Evolutionary conservation across 2,329 filamentous ascomycete species (phyloP).

Genomic region (Colletotrichum ledebouriae): DNA sequence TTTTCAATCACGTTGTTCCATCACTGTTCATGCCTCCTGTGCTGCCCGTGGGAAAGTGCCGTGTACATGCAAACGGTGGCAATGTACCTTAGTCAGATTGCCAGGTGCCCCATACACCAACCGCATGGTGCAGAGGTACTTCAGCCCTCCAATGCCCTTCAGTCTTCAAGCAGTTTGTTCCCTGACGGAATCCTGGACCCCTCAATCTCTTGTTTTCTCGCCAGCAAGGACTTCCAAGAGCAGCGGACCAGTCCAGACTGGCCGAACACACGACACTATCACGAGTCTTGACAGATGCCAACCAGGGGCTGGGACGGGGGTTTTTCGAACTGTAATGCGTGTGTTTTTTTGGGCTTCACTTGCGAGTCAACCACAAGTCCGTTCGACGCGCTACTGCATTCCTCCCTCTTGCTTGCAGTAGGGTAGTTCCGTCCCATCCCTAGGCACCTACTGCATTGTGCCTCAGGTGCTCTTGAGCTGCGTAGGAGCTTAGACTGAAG

Average conservation of each 20-base stretch:
- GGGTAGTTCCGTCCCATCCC: conserved; percentile 19
- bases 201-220: conserved; percentile 41
- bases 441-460: neutral
- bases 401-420: conserved; percentile 31
- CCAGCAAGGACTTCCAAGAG: conserved; percentile 15
- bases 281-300: conserved; percentile 35
- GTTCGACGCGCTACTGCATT: conserved; percentile 21
- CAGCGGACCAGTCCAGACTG: conserved; percentile 36
- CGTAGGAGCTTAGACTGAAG: neutral
- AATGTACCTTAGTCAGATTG: conserved; percentile 2
- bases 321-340: neutral
- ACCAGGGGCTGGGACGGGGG: conserved; percentile 26
- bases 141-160: neutral
- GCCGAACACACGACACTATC: conserved; percentile 29
- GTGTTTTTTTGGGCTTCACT: neutral
- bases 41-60: too few relatives aligned
- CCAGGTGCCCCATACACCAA: conserved; percentile 15
- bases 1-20: too few relatives aligned
- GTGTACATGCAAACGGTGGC: conserved; percentile 18
- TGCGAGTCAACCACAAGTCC: neutral
- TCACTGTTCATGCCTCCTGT: too few relatives aligned
- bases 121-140: conserved; percentile 5
- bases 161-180: conserved; percentile 27
- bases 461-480: too few relatives aligned
- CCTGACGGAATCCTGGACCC: conserved; percentile 35